Evolutionary conservation across 495 filamentous ascomycete species (phyloP).

Genomic region (Ascobolus immersus): DNA sequence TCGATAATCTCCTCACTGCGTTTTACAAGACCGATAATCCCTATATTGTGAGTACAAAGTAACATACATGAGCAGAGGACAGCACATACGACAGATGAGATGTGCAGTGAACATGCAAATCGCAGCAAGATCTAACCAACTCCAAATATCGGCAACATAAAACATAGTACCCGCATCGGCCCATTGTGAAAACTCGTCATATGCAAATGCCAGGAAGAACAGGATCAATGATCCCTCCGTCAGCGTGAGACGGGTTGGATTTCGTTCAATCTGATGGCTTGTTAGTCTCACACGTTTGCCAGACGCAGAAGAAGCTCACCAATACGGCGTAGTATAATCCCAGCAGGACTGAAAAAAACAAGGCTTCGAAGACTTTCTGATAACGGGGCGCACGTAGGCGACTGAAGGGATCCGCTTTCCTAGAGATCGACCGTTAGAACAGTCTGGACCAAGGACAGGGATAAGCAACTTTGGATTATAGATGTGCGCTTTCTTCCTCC

Average conservation of each 20-base stretch:
- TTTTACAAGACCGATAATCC: slow-evolving; percentile 44
- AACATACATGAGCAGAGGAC: not conserved
- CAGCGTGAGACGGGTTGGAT: slow-evolving; percentile 22
- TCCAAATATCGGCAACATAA: slow-evolving; percentile 78
- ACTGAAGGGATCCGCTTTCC: slow-evolving; percentile 55
- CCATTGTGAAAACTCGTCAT: slow-evolving; percentile 64
- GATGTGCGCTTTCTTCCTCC: slow-evolving; percentile 53
- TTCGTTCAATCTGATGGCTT: slow-evolving; percentile 22
- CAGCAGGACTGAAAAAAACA: slow-evolving; percentile 65
- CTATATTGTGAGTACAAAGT: slow-evolving; percentile 19
- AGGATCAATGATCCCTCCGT: slow-evolving; percentile 31
- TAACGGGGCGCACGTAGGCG: slow-evolving; percentile 76
- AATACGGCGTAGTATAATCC: slow-evolving; percentile 65
- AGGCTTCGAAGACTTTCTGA: slow-evolving; percentile 64
- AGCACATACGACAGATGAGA: slow-evolving; percentile 38
- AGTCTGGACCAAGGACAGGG: not conserved
- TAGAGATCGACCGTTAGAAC: slow-evolving; percentile 9
- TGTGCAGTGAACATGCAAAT: slow-evolving; percentile 58
- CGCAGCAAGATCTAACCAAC: slow-evolving; percentile 64
- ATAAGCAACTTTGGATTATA: slow-evolving; percentile 39
- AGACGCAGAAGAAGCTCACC: slow-evolving; percentile 22
- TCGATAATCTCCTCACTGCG: slow-evolving; percentile 38
- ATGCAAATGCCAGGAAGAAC: slow-evolving; percentile 65
- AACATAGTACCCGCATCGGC: slow-evolving; percentile 59
- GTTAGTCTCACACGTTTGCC: slow-evolving; percentile 12